These are phyloP conservation scores for Leersia perrieri DNA, from an alignment of 176 grass and related monocot genomes.

Conservation along the genomic window DNA sequence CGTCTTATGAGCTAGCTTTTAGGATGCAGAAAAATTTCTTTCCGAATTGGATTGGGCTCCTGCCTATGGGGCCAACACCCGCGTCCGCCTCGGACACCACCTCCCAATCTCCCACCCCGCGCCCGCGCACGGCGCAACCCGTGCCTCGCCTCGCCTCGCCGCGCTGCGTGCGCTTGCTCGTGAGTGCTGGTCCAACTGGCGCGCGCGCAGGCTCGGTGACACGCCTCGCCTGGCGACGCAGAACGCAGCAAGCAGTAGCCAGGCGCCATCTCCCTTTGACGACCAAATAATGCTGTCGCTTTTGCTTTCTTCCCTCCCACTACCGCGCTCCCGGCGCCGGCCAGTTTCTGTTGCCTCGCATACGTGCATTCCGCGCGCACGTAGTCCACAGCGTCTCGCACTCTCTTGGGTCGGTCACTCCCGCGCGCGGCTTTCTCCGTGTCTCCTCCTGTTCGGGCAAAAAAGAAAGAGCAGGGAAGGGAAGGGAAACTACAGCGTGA, in stretches of 20 bases:
- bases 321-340: background rate
- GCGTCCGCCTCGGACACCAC: too few relatives aligned
- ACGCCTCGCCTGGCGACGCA: background rate
- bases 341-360: background rate
- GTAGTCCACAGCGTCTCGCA: too few relatives aligned
- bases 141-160: background rate
- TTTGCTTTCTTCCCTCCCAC: background rate
- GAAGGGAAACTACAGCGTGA: background rate
- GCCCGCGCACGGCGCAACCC: too few relatives aligned
- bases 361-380: too few relatives aligned
- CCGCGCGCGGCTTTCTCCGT: too few relatives aligned
- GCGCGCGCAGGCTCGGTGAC: background rate
- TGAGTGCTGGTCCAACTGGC: conserved; percentile 6
- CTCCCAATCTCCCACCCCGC: too few relatives aligned
- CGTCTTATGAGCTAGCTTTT: too few relatives aligned
- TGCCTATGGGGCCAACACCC: too few relatives aligned
- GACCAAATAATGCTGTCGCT: conserved; percentile 24
- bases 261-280: background rate
- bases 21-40: too few relatives aligned
- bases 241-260: background rate
- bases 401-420: too few relatives aligned
- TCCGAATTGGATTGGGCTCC: too few relatives aligned
- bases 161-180: background rate
- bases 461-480: background rate
- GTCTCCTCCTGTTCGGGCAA: background rate